phyloP scores from a whole-genome alignment of 768 basidiomycete species.

The Mycena filopes region DNA sequence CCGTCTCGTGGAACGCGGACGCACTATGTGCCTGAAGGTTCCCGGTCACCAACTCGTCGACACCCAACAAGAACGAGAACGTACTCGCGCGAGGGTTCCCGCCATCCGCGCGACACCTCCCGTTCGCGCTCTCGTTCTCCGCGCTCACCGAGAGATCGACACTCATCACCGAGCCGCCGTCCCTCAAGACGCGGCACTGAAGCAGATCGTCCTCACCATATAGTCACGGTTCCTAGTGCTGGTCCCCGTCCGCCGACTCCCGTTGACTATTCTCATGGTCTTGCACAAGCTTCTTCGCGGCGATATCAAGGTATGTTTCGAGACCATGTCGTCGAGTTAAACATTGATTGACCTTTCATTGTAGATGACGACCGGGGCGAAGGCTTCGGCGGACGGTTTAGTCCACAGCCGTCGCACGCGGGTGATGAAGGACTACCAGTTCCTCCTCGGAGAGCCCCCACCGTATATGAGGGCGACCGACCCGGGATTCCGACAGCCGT shows the following conservation, averaged over 20 bases:
- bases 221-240: conserved; percentile 27
- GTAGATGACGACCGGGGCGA: background rate
- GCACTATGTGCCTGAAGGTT: background rate
- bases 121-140: conserved; percentile 6
- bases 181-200: conserved; percentile 2
- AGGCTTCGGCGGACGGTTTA: background rate
- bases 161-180: conserved; percentile 18
- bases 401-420: background rate
- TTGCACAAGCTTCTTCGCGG: background rate
- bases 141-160: background rate
- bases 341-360: background rate
- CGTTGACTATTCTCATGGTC: background rate
- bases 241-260: conserved; percentile 6
- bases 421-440: background rate
- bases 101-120: background rate
- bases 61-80: background rate
- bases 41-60: background rate
- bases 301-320: conserved; percentile 12
- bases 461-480: conserved; percentile 1
- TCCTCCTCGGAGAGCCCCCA: background rate
- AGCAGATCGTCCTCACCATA: conserved; percentile 25
- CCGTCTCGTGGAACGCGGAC: background rate
- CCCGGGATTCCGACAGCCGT: conserved; percentile 30
- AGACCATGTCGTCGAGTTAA: too few species aligned
- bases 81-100: too few species aligned